phyloP scores from a whole-genome alignment of 1,139 yeast genomes.

The Entelexis sorbosivorans region DNA sequence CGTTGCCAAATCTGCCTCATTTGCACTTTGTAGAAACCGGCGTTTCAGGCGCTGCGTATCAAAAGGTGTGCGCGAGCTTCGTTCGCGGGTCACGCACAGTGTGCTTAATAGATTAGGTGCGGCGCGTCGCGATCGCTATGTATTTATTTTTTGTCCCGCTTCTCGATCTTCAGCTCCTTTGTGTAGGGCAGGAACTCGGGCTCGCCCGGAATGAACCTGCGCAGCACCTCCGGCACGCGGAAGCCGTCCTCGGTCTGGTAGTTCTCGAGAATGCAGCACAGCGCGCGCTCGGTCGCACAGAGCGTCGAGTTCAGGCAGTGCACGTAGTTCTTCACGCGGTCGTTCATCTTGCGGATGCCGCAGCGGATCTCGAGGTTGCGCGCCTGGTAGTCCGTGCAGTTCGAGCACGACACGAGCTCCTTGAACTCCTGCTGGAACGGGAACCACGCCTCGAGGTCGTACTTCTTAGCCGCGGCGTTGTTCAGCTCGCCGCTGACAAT shows the following conservation, averaged over 20 bases:
- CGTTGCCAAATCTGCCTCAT: no score
- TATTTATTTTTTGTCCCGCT: constrained; percentile 23
- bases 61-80: no score
- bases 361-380: constrained; percentile 97
- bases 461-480: constrained; percentile 98
- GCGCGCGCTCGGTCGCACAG: constrained; percentile 95
- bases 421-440: constrained; percentile 98
- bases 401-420: constrained; percentile 95
- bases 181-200: constrained; percentile 89
- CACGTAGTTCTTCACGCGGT: constrained; percentile 92
- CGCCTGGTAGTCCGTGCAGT: constrained; percentile 98
- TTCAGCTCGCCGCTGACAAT: constrained; percentile 97
- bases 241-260: constrained; percentile 96
- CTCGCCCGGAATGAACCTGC: constrained; percentile 94
- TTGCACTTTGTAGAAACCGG: no score
- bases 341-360: constrained; percentile 93
- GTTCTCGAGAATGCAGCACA: constrained; percentile 93
- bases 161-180: constrained; percentile 68
- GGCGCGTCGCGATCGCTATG: not conserved
- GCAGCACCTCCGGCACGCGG: constrained; percentile 84
- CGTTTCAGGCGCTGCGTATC: no score
- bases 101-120: not conserved
- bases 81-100: no score
- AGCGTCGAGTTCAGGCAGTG: constrained; percentile 96
- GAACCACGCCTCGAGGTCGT: constrained; percentile 99